Conservation (phyloP, 2,329 filamentous ascomycete species). For the Thelonectria rubi region DNA sequence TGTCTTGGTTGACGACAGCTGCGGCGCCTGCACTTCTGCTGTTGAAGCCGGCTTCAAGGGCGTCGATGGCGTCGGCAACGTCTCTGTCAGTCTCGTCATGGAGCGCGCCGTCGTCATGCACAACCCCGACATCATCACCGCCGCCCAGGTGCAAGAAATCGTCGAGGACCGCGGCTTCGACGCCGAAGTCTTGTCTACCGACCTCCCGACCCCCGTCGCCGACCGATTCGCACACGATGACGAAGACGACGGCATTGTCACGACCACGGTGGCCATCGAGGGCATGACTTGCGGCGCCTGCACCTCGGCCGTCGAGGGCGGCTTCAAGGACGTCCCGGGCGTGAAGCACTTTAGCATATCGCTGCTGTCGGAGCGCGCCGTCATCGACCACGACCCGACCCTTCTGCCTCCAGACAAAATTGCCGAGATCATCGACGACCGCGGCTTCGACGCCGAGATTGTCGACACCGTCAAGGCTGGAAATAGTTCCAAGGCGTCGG, state of each 20-base stretch:
- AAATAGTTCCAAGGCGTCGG: conserved; percentile 35
- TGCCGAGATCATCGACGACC: conserved; percentile 69
- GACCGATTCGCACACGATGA: conserved; percentile 49
- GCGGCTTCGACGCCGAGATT: conserved; percentile 83
- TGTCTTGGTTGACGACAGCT: conserved; percentile 64
- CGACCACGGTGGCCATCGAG: conserved; percentile 80
- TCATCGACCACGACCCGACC: conserved; percentile 78
- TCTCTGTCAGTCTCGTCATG: conserved; percentile 94
- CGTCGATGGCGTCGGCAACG: conserved; percentile 81
- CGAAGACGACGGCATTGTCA: conserved; percentile 58
- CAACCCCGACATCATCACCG: conserved; percentile 76
- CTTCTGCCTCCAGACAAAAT: conserved; percentile 63
- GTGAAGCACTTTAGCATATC: conserved; percentile 84
- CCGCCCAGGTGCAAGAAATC: conserved; percentile 81
- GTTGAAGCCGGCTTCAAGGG: conserved; percentile 90
- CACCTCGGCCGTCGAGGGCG: conserved; percentile 84
- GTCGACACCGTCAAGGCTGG: conserved; percentile 71
- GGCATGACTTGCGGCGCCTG: conserved; percentile 95
- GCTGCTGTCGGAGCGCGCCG: conserved; percentile 82
- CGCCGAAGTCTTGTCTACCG: conserved; percentile 84
- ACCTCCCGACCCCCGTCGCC: conserved; percentile 67
- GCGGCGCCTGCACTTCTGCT: conserved; percentile 94
- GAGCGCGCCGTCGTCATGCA: conserved; percentile 95
- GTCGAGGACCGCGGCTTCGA: conserved; percentile 95
- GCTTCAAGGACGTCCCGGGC: conserved; percentile 77